Evolutionary conservation across 768 basidiomycete species (phyloP).

Genomic region (Pholiota microspora): DNA sequence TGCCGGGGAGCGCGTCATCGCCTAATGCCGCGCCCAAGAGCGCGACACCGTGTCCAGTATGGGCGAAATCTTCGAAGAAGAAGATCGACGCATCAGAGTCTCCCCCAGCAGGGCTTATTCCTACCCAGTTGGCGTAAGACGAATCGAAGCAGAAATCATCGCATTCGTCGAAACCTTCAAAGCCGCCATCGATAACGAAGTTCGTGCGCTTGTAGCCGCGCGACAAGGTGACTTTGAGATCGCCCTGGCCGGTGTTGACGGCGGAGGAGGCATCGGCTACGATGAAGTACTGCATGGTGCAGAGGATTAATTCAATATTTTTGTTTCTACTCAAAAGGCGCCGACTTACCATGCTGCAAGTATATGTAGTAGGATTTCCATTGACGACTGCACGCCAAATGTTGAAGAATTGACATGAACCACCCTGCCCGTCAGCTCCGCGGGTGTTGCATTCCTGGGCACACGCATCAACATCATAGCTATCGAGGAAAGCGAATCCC

Average conservation of each 20-base stretch:
- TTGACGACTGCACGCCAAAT: conserved; percentile 50
- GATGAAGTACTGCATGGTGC: conserved; percentile 42
- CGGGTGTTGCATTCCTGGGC: conserved; percentile 42
- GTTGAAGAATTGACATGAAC: conserved; percentile 49
- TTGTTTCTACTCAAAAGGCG: no score
- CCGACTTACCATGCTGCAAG: conserved; percentile 43
- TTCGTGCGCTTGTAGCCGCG: conserved; percentile 43
- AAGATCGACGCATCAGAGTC: conserved; percentile 41
- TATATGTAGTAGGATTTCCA: conserved; percentile 44
- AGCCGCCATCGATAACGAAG: conserved; percentile 38
- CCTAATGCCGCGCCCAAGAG: conserved; percentile 41
- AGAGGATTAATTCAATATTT: no score
- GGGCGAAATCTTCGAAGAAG: conserved; percentile 37
- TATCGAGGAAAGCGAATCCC: conserved; percentile 47
- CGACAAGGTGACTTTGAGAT: conserved; percentile 42
- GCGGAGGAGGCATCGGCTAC: conserved; percentile 42
- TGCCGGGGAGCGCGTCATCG: conserved; percentile 36
- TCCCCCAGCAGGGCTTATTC: conserved; percentile 33
- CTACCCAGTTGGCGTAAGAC: conserved; percentile 38
- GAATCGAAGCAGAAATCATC: conserved; percentile 38
- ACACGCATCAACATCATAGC: conserved; percentile 45
- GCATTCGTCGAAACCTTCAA: conserved; percentile 39
- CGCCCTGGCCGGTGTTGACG: conserved; percentile 42
- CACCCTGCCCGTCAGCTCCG: conserved; percentile 37
- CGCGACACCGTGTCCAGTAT: conserved; percentile 35